These are phyloP conservation scores for Phytophthora pinifolia DNA, from an alignment of 352 stramenopile genomes.

Conservation along the genomic window DNA sequence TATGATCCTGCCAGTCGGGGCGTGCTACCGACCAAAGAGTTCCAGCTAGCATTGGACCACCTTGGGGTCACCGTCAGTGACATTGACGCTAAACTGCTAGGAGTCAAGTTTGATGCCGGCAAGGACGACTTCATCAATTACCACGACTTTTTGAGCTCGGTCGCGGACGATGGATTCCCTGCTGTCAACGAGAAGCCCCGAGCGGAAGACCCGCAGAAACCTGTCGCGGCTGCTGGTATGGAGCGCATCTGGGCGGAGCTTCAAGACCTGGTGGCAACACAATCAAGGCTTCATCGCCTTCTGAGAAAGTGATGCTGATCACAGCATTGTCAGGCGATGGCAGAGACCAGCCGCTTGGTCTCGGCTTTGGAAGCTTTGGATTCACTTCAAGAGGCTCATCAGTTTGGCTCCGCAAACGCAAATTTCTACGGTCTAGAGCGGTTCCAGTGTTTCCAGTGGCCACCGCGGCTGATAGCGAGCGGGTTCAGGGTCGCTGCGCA, in stretches of 20 bases:
- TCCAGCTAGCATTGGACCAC: constrained; percentile 52
- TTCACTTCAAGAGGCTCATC: constrained; percentile 29
- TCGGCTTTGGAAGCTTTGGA: constrained; percentile 10
- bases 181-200: background rate
- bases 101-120: constrained; percentile 52
- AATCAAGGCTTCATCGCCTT: constrained; percentile 37
- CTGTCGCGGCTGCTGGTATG: constrained; percentile 11
- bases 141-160: constrained; percentile 55
- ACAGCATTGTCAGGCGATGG: constrained; percentile 1
- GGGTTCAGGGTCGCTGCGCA: constrained; percentile 50
- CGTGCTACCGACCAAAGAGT: constrained; percentile 41
- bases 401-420: background rate
- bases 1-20: constrained; percentile 44
- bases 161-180: constrained; percentile 6
- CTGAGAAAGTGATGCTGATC: constrained; percentile 22
- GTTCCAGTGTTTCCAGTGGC: constrained; percentile 66
- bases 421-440: constrained; percentile 25
- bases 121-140: constrained; percentile 67
- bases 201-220: background rate
- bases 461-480: constrained; percentile 76
- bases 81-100: constrained; percentile 46
- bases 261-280: constrained; percentile 37
- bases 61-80: constrained; percentile 52
- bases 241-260: constrained; percentile 47
- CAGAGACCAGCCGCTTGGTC: constrained; percentile 1